Percentiles rank a stretch among this genome's conserved stretches.
These are phyloP conservation scores for Neurospora tetraspora DNA, from an alignment of 495 filamentous ascomycete species.

Conservation along the genomic window DNA sequence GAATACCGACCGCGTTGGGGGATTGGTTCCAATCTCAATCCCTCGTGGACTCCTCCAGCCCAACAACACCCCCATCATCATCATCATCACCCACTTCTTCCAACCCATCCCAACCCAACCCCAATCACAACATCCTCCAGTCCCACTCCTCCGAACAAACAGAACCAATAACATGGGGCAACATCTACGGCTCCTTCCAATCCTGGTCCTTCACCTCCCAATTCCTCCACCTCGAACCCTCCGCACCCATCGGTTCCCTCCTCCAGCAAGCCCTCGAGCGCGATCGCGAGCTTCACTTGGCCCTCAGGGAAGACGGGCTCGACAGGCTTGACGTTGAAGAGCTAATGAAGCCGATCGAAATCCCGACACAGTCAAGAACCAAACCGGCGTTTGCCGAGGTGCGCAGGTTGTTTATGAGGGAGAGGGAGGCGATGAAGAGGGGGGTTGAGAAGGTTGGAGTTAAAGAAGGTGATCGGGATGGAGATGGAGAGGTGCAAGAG, in stretches of 20 bases:
- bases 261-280: slow-evolving; percentile 1
- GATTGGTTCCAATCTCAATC: background rate
- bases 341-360: background rate
- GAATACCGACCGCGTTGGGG: background rate
- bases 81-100: background rate
- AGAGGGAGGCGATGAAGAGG: background rate
- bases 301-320: background rate
- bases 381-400: background rate
- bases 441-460: background rate
- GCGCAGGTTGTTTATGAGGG: background rate
- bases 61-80: background rate
- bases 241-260: background rate
- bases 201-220: background rate
- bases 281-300: slow-evolving; percentile 2
- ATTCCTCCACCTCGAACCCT: background rate
- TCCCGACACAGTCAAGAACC: background rate
- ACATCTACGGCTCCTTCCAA: background rate
- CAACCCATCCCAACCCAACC: background rate
- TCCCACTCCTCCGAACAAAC: background rate
- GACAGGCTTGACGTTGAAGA: background rate
- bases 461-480: background rate
- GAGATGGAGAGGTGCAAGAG: background rate
- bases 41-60: background rate
- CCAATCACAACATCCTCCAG: background rate
- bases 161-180: background rate